Percentiles rank a stretch among this genome's conserved stretches.
Conservation (phyloP, 176 grass and related monocot species). For the Chrysopogon serrulatus region DNA sequence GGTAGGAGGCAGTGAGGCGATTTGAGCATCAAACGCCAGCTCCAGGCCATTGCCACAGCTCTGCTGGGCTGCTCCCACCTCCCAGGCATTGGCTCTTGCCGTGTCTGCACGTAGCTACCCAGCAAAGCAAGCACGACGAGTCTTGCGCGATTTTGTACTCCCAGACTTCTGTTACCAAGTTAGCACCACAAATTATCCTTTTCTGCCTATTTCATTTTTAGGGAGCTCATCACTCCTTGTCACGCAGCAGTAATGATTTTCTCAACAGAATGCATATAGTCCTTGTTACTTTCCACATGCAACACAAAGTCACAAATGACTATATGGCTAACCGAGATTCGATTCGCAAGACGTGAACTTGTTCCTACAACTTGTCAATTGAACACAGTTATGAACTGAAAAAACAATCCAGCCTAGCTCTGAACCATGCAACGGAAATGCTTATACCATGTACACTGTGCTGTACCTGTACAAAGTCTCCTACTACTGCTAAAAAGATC, state of each 20-base stretch:
- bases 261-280: not conserved
- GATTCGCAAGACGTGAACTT: not conserved
- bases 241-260: not conserved
- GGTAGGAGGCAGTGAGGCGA: too few relatives aligned
- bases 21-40: not conserved
- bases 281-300: not conserved
- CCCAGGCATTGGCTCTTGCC: too few relatives aligned
- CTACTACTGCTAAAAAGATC: too few relatives aligned
- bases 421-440: too few relatives aligned
- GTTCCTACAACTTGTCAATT: not conserved
- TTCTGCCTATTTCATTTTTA: not conserved
- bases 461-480: too few relatives aligned
- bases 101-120: too few relatives aligned
- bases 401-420: too few relatives aligned
- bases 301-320: too few relatives aligned
- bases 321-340: not conserved
- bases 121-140: too few relatives aligned
- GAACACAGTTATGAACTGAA: not conserved
- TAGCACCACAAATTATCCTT: not conserved
- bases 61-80: not conserved
- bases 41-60: slow-evolving; percentile 2
- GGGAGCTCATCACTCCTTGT: not conserved
- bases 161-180: not conserved
- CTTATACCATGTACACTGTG: too few relatives aligned
- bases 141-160: not conserved